Conservation (phyloP, 2,329 filamentous ascomycete genomes). For the Colletotrichum musicola region DNA sequence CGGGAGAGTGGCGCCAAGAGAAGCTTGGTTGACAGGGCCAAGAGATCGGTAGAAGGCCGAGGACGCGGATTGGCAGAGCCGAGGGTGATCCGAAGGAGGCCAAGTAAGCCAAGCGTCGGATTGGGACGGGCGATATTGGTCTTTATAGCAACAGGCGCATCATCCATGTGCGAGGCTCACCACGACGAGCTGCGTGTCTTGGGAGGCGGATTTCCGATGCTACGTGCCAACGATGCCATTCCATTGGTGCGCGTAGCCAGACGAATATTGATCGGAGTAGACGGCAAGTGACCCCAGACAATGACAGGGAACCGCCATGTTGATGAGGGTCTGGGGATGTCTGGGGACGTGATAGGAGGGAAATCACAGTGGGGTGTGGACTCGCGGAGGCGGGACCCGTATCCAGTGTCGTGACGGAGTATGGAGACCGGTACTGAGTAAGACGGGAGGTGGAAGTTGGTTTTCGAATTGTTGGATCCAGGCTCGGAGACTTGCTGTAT, state of each 20-base stretch:
- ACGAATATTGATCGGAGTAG: neutral
- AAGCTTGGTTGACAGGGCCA: neutral
- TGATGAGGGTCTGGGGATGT: neutral
- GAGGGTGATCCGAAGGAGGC: neutral
- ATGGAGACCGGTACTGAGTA: no score
- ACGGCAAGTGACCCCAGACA: neutral
- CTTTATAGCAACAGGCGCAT: neutral
- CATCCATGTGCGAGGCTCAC: neutral
- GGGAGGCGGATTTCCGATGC: neutral
- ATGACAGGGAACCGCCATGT: neutral
- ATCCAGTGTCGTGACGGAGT: no score
- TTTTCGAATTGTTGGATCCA: no score
- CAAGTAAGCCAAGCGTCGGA: neutral
- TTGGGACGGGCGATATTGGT: neutral
- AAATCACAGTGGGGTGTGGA: neutral
- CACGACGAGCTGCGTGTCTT: neutral
- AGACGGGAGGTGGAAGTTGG: no score
- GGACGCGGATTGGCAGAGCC: neutral
- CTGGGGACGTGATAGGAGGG: neutral
- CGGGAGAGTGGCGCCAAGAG: neutral
- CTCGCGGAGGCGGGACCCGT: neutral
- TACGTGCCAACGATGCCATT: neutral
- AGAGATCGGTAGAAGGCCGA: slow-evolving; percentile 1
- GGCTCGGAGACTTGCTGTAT: no score
- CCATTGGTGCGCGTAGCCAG: slow-evolving; percentile 15